Percentiles rank a stretch among this genome's conserved stretches.
phyloP scores from a whole-genome alignment of 257 asterid species.

The Handroanthus guayacan region DNA sequence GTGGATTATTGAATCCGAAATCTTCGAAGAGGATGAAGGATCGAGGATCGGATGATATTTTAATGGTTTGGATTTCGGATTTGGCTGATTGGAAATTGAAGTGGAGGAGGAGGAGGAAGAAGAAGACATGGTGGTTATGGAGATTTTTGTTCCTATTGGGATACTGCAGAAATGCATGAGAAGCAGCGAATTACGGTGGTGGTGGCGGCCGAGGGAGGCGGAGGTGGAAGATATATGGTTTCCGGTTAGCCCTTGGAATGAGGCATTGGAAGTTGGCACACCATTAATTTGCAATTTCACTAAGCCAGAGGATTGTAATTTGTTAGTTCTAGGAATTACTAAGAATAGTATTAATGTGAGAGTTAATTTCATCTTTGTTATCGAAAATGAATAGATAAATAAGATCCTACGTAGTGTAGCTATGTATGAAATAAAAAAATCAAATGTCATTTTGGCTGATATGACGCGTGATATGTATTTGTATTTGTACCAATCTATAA shows the following conservation, averaged over 20 bases:
- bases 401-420: too few relatives aligned
- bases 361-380: neutral
- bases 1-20: slow-evolving; percentile 44
- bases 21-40: slow-evolving; percentile 46
- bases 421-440: too few relatives aligned
- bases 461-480: too few relatives aligned
- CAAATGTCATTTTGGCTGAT: too few relatives aligned
- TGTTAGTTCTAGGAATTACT: slow-evolving; percentile 6
- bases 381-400: neutral
- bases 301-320: neutral
- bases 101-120: slow-evolving; percentile 27
- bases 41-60: slow-evolving; percentile 38
- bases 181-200: slow-evolving; percentile 14
- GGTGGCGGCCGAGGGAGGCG: slow-evolving; percentile 32
- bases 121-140: neutral
- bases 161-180: slow-evolving; percentile 21
- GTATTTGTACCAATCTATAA: too few relatives aligned
- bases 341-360: slow-evolving; percentile 9
- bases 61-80: slow-evolving; percentile 41
- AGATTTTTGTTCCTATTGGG: slow-evolving; percentile 32
- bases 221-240: neutral
- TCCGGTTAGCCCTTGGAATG: neutral
- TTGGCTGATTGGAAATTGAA: neutral
- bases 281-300: slow-evolving; percentile 11
- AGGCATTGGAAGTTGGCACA: neutral